Evolutionary conservation across 441 rosid species (phyloP), one percentile per base, ranked within the genome.

Genomic region (Pelargonium hybrid): DNA sequence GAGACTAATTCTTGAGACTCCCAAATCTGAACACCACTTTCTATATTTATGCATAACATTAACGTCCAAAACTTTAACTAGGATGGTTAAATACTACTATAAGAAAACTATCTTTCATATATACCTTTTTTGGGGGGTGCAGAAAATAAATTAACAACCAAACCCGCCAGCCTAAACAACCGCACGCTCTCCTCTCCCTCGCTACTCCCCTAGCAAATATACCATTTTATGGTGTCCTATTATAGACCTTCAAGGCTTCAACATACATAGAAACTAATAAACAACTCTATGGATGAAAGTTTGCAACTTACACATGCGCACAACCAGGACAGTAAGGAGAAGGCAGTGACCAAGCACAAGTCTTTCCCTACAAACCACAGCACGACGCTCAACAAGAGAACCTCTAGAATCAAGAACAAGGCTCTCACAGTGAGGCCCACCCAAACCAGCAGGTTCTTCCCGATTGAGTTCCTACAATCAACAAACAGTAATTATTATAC

Each of bases 401-500:
- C 97, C 97, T 82, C 96, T 85, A 73, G 96, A 90, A 80, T 93
- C 98, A 65, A 91, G 82, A 71, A 93, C 82, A 80, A 84, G 85
- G 21, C 68, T 88, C 66, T 93, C 98, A 75, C 89, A 84, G 52
- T 71, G 83, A 67, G 92, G 92, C 71, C 97, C 97, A 77, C 98
- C 98, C 63, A 91, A 78, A 69, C 97, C 96, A 83, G 91, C 84
- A 68, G 98, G 96, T 82, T 93, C 98, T 79, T 88, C 96, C 25
- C 87, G 90, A 85, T 82, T 87, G 71, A 93, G 95, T 87, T 90
- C 96, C 98, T 93, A 81, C 18, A 73, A 71, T 50, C 48, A 80
- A 81, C 71, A 25, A 71, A 59, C 57, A 68, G 61, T 70, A 66
- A 75, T 13, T 23, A 9, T 41, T 73, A 54, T 11, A 39, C 59